Evolutionary conservation across 2,329 filamentous ascomycete genomes (phyloP).

Genomic region (Chrysoporthe austroafricana): DNA sequence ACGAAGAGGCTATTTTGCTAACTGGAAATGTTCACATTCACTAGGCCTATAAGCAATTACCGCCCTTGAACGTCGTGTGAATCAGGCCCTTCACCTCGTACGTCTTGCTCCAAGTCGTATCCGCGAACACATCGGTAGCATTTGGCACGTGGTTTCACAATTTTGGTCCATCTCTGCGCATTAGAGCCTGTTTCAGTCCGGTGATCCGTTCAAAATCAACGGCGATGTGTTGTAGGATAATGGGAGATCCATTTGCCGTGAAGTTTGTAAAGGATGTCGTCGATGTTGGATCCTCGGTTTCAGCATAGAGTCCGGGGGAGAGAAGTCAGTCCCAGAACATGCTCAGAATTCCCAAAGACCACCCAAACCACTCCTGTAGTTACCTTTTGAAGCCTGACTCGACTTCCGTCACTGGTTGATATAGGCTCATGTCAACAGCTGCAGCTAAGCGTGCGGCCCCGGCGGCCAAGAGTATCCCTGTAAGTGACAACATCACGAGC

Average conservation of each 20-base stretch:
- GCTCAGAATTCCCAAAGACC: background rate
- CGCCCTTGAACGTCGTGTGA: background rate
- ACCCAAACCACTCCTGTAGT: background rate
- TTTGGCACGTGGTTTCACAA: slow-evolving; percentile 13
- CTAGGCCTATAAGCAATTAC: slow-evolving; percentile 16
- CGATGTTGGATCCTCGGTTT: slow-evolving; percentile 1
- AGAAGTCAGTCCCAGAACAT: background rate
- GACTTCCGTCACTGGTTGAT: slow-evolving; percentile 7
- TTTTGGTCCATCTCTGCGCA: slow-evolving; percentile 9
- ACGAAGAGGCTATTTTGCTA: background rate
- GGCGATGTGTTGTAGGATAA: slow-evolving; percentile 3
- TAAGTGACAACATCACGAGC: background rate
- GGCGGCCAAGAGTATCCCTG: background rate
- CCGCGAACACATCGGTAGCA: background rate
- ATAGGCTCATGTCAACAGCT: slow-evolving; percentile 3
- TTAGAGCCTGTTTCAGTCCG: background rate
- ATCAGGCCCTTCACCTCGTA: slow-evolving; percentile 10
- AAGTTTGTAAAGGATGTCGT: slow-evolving; percentile 11
- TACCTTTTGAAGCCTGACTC: slow-evolving; percentile 7
- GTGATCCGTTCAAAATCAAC: background rate
- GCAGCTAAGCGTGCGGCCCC: background rate
- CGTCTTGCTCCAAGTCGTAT: background rate
- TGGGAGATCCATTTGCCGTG: background rate
- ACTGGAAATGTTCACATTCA: background rate
- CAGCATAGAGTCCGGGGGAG: slow-evolving; percentile 3